Evolutionary conservation across 495 filamentous ascomycete species (phyloP).

Genomic region (Neurospora sp.): DNA sequence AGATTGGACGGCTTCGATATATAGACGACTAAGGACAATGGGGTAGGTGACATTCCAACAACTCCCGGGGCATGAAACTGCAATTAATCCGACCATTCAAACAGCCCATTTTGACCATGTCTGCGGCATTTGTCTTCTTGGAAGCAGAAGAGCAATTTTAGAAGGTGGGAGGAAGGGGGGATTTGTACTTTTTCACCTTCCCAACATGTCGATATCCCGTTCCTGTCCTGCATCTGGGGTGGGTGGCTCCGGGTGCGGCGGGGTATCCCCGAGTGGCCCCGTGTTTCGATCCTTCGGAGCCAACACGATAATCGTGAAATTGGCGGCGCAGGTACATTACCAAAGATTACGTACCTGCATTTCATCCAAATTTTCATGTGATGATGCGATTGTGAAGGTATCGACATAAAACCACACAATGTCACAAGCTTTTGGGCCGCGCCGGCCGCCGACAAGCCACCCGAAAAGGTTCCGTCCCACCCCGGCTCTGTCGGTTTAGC

Average conservation of each 20-base stretch:
- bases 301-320: neutral
- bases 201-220: neutral
- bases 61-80: neutral
- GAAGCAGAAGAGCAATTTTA: neutral
- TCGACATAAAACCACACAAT: neutral
- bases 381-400: neutral
- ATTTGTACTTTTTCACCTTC: neutral
- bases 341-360: neutral
- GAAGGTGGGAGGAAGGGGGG: neutral
- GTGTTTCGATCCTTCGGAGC: neutral
- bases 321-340: neutral
- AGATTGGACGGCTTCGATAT: neutral
- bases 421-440: neutral
- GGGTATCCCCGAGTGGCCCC: neutral
- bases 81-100: neutral
- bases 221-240: neutral
- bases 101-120: neutral
- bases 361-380: neutral
- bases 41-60: neutral
- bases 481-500: neutral
- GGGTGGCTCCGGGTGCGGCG: neutral
- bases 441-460: neutral
- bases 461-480: neutral
- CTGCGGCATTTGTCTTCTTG: neutral
- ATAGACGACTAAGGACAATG: neutral